Evolutionary conservation across 78 protist species (phyloP).

Genomic region (Pelomyxa schiedti): DNA sequence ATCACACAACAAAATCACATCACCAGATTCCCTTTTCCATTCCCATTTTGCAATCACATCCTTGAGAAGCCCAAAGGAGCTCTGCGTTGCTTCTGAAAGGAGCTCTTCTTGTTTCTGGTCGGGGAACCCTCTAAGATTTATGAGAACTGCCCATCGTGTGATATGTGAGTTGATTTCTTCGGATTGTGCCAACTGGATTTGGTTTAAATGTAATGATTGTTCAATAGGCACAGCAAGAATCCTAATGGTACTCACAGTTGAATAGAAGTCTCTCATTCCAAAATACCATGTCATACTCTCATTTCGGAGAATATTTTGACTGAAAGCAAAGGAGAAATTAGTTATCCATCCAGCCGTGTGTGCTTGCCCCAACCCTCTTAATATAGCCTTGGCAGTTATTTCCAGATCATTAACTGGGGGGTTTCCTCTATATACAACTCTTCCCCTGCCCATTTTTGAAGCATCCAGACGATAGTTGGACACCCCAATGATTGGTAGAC

Average conservation of each 20-base stretch:
- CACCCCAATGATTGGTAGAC: conserved; percentile 20
- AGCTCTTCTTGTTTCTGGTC: background rate
- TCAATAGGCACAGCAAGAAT: conserved; percentile 4
- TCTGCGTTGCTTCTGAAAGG: background rate
- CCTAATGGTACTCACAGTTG: conserved; percentile 8
- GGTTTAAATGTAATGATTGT: background rate
- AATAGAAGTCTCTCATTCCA: conserved; percentile 28
- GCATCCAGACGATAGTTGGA: conserved; percentile 30
- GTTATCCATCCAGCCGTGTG: conserved; percentile 5
- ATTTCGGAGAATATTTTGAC: background rate
- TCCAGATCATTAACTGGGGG: conserved; percentile 12
- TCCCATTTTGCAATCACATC: conserved; percentile 1
- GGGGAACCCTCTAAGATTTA: conserved; percentile 17
- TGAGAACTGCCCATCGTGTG: conserved; percentile 11
- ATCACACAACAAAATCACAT: conserved; percentile 16
- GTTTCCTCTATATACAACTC: conserved; percentile 8
- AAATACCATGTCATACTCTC: conserved; percentile 12
- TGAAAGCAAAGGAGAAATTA: background rate
- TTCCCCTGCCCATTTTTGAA: conserved; percentile 11
- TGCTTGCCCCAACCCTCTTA: background rate
- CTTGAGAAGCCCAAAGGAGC: background rate
- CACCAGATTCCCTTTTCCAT: background rate
- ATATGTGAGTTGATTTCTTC: conserved; percentile 1
- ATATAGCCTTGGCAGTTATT: conserved; percentile 1
- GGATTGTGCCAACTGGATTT: background rate